phyloP scores from a whole-genome alignment of 1,139 yeast species.

The Blastobotrys indianensis region DNA sequence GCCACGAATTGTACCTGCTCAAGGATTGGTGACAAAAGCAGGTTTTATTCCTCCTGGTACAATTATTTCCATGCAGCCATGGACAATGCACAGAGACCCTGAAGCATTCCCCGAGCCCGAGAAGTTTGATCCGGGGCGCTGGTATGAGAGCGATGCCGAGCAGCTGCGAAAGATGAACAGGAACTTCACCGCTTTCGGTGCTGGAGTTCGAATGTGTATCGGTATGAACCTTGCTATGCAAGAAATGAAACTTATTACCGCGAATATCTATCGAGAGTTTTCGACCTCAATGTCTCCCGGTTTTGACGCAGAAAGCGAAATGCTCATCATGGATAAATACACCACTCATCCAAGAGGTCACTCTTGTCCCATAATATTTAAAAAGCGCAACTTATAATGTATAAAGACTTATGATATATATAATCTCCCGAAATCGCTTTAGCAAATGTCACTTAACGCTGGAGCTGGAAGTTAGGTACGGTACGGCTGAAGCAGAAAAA shows the following conservation, averaged over 20 bases:
- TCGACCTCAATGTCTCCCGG: constrained; percentile 29
- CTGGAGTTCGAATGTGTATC: constrained; percentile 70
- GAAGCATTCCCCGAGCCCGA: constrained; percentile 47
- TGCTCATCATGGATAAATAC: constrained; percentile 35
- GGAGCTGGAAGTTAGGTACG: no score
- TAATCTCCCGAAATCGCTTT: no score
- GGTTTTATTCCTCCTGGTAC: constrained; percentile 48
- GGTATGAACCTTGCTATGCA: constrained; percentile 65
- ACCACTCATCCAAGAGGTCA: constrained; percentile 36
- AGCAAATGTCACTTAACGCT: no score
- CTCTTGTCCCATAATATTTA: constrained; percentile 16
- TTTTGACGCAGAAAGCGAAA: constrained; percentile 29
- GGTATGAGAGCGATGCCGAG: constrained; percentile 43
- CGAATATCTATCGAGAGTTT: constrained; percentile 50
- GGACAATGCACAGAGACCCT: constrained; percentile 53
- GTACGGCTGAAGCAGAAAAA: no score
- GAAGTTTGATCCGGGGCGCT: constrained; percentile 53
- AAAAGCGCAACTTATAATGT: no score
- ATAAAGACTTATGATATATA: no score
- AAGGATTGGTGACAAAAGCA: constrained; percentile 26
- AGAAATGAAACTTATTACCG: constrained; percentile 57
- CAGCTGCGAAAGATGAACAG: constrained; percentile 45
- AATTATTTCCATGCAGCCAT: constrained; percentile 59
- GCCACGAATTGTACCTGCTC: constrained; percentile 48
- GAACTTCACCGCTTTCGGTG: constrained; percentile 64